Evolutionary conservation across 2,329 filamentous ascomycete genomes (phyloP), one percentile per base, ranked within the genome.

Genomic region (Aureobasidium subglaciale): DNA sequence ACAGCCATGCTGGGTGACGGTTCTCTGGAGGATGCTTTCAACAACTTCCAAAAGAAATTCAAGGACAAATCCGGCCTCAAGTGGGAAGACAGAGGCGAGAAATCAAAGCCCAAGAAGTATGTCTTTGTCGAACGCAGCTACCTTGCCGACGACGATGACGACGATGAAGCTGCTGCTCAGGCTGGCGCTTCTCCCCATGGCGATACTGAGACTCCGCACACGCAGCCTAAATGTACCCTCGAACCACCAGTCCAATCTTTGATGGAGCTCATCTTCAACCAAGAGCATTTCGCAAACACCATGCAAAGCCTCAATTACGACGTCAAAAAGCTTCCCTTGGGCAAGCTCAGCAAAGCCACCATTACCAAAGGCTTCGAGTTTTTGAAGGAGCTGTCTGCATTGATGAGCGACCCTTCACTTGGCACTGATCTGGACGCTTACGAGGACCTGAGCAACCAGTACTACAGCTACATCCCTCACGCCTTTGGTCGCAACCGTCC

Each of bases 231-330:
- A 58, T 86, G 81, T 67, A 82, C 77, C 3, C 76, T 92, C 2
- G 70, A 77, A 0, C 67, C 71, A 11, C 75, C 83, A 0, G 75
- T 89, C 3, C 84, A 90, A 65, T 72, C 82, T 8, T 73, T 95
- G 18, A 85, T 95, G 78, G 73, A 84, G 58, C 80, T 95, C 60
- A 95, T 96, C 58, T 95, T 95, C 76, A 91, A 95, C 68, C 78
- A 82, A 56, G 68, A 84, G 20, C 85, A 85, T 66, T 90, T 95
- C 68, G 75, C 81, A 20, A 78, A 78, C 8, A 80, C 82, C 32
- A 87, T 89, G 83, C 67, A 70, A 1, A 75, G 79, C 1, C 74
- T 89, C 61, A 87, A 87, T 61, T 90, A 90, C 62, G 85, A 90
- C 62, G 76, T 80, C 9, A 77, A 86, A 60, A 95, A 95, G 68